Evolutionary conservation across 306 rosid species (phyloP).

Genomic region (Comarum palustre): DNA sequence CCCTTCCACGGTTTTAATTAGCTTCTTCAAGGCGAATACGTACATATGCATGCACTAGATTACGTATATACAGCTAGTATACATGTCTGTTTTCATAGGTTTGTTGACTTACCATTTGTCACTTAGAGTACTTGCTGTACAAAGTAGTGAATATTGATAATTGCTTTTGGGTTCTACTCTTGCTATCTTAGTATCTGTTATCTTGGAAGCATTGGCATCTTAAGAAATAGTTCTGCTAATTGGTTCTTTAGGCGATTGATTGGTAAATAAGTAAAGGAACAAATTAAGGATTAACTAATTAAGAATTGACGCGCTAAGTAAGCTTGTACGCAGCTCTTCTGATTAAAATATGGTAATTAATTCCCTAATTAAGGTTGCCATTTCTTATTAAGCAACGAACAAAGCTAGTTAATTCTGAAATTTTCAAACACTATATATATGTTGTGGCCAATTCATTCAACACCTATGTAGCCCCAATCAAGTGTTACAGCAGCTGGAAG

Average conservation of each 20-base stretch:
- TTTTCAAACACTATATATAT: not conserved
- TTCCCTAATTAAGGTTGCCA: slow-evolving; percentile 3
- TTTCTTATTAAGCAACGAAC: slow-evolving; percentile 1
- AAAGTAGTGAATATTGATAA: not conserved
- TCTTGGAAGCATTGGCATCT: not conserved
- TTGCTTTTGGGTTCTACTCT: not conserved
- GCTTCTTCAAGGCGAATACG: not conserved
- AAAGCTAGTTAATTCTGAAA: not conserved
- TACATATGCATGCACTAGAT: not conserved
- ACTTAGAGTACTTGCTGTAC: not conserved
- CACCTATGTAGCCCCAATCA: not conserved
- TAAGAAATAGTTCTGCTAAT: not conserved
- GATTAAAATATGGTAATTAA: not conserved
- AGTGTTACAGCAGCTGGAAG: not conserved
- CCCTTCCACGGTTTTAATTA: not conserved
- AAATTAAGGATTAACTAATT: not conserved
- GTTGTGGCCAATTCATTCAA: not conserved
- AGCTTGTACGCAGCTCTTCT: not conserved
- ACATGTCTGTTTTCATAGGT: no score
- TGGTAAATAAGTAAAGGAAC: not conserved
- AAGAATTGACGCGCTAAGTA: not conserved
- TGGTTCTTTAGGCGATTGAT: not conserved
- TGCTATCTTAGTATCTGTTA: not conserved
- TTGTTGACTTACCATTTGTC: no score
- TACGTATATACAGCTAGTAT: not conserved